phyloP scores from a whole-genome alignment of 768 basidiomycete species.

The Rhodotorula sphaerocarpa region DNA sequence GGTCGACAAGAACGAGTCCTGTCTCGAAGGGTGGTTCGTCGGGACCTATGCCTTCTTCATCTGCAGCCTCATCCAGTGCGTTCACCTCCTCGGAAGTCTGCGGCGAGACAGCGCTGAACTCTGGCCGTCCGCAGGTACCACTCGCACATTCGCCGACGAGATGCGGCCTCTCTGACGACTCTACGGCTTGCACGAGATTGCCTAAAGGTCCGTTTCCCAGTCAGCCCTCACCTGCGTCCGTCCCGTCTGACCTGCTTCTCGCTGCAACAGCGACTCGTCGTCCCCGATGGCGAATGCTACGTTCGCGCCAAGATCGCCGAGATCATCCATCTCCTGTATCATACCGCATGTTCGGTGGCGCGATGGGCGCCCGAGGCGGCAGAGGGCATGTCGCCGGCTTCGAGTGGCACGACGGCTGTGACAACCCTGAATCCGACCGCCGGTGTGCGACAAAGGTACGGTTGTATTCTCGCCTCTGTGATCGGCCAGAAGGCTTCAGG shows the following conservation, averaged over 20 bases:
- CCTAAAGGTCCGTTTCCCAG: neutral
- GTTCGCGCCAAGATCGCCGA: conserved; percentile 38
- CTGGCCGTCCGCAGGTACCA: conserved; percentile 32
- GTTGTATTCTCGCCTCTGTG: too few species aligned
- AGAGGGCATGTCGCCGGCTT: conserved; percentile 23
- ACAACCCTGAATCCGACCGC: conserved; percentile 33
- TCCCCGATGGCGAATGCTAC: conserved; percentile 35
- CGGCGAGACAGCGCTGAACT: neutral
- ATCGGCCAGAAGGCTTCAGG: neutral
- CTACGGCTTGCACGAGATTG: conserved; percentile 34
- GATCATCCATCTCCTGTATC: conserved; percentile 37
- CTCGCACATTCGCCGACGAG: conserved; percentile 37
- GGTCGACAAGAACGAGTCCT: conserved; percentile 38
- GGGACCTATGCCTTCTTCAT: conserved; percentile 38
- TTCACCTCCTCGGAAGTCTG: neutral
- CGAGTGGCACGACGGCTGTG: conserved; percentile 23
- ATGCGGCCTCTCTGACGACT: conserved; percentile 21
- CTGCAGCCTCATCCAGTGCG: conserved; percentile 37
- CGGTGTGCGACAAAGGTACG: conserved; percentile 30
- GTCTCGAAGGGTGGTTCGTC: conserved; percentile 38
- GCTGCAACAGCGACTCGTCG: conserved; percentile 31
- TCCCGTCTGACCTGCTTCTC: neutral
- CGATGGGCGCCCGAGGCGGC: conserved; percentile 32
- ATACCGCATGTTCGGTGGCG: conserved; percentile 20
- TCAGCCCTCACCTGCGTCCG: neutral